Base-by-base conservation (phyloP, 208 protist species). In the Crithidia fasciculata region DNA sequence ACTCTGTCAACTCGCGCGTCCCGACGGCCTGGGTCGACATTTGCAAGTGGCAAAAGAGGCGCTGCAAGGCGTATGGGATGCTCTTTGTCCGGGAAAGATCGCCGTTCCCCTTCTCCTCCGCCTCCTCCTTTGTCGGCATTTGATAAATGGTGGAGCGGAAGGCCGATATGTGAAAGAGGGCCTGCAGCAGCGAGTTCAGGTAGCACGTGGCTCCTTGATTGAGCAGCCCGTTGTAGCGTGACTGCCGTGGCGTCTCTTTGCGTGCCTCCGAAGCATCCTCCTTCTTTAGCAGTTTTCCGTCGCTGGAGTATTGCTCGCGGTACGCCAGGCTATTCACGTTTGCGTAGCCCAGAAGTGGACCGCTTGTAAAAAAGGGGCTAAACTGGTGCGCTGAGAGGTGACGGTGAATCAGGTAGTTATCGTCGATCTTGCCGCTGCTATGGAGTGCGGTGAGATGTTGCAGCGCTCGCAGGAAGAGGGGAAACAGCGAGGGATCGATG, bases 121-220 rank as follows among this genome's bases (percentile, higher is more conserved):
- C 87, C 45, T 95, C 90, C 5, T 96, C 91, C 55, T 87, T 81
- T 15, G 91, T 95, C n/a, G 95, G 93, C 87, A 98, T 96, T 56
- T 87, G 79, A 66, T 96, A 98, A 70, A 97, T 95, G 43, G 85
- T 89, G 9, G 83, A 79, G 13, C 95, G 83, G 74, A 98, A 97
- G 16, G 81, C 83, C 7, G 87, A 89, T 10, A 97, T 88, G 62
- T 98, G 95, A 74, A 96, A 98, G 9, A 98, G 82, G 18, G 91
- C 69, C 69, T 98, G 94, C 37, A 98, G 82, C 41, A 98, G 82
- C 45, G 94, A 97, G 76, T 97, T 97, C 57, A 97, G 74, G 75
- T 97, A 98, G 69, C 95, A 98, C 50, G 95, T 98, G 16, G 95
- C 91, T 12, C 95, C 95, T 78, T 98, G 92, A 75, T 98, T 98